These are phyloP conservation scores for Volvox africanus DNA, from an alignment of 139 green algal genomes.

Conservation along the genomic window DNA sequence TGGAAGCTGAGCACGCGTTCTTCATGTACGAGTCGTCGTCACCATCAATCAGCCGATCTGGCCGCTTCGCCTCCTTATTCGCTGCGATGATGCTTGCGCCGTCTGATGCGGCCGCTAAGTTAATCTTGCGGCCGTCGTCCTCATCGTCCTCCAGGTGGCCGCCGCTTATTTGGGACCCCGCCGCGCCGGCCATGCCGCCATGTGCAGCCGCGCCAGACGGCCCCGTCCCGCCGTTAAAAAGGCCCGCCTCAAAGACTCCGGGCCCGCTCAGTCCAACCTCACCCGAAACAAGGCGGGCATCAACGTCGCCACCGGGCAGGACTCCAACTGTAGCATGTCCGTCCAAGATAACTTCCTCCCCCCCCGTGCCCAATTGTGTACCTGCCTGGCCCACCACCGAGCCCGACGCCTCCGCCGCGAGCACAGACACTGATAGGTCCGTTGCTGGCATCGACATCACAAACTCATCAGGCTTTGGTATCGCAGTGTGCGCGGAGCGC, in stretches of 20 bases:
- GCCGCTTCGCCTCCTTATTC: slow-evolving; percentile 83
- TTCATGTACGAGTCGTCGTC: slow-evolving; percentile 90
- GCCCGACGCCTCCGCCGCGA: not conserved
- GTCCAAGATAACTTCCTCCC: slow-evolving; percentile 4
- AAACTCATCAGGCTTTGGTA: slow-evolving; percentile 45
- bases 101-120: slow-evolving; percentile 60
- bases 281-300: not conserved
- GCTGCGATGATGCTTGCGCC: slow-evolving; percentile 83
- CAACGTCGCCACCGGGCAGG: not conserved
- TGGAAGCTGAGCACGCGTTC: slow-evolving; percentile 82
- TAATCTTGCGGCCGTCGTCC: slow-evolving; percentile 55
- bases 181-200: not conserved
- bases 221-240: not conserved
- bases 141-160: slow-evolving; percentile 32
- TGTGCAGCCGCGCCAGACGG: not conserved
- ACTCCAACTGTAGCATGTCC: not conserved
- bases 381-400: not conserved
- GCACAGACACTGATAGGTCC: not conserved
- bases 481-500: not conserved
- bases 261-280: not conserved
- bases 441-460: slow-evolving; percentile 20
- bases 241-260: not conserved
- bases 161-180: not conserved
- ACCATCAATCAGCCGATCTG: slow-evolving; percentile 79
- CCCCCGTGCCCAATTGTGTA: not conserved